These are phyloP conservation scores for Flagelloscypha sp. DNA, from an alignment of 768 basidiomycete species.

Conservation along the genomic window DNA sequence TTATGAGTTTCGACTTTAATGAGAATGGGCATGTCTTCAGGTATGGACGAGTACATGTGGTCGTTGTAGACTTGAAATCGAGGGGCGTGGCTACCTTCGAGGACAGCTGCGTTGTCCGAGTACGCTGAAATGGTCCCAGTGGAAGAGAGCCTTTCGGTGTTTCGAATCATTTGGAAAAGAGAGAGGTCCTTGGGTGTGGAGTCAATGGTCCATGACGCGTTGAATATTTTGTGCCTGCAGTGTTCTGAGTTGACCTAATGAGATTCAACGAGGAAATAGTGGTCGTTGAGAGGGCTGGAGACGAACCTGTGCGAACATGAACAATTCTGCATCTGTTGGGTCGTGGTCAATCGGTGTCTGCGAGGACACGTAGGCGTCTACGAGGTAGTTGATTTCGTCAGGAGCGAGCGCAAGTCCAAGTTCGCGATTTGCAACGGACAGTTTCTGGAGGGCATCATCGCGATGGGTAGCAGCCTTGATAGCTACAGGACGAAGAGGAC, in stretches of 20 bases:
- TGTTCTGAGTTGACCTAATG: constrained; percentile 99
- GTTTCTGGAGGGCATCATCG: constrained; percentile 47
- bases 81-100: constrained; percentile 61
- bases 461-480: constrained; percentile 30
- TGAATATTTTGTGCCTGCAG: constrained; percentile 99
- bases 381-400: constrained; percentile 88
- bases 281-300: no score
- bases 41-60: constrained; percentile 44
- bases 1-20: constrained; percentile 99
- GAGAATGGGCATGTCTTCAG: constrained; percentile 79
- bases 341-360: constrained; percentile 60
- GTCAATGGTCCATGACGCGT: constrained; percentile 92
- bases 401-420: constrained; percentile 85
- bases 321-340: constrained; percentile 95
- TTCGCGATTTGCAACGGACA: constrained; percentile 69
- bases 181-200: constrained; percentile 53
- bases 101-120: constrained; percentile 95
- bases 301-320: constrained; percentile 99
- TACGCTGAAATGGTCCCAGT: constrained; percentile 91
- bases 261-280: no score
- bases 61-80: constrained; percentile 54
- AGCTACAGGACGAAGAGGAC: constrained; percentile 64
- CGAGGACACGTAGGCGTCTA: constrained; percentile 80
- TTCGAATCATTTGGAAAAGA: constrained; percentile 95
- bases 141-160: constrained; percentile 75